Conservation (phyloP, 306 rosid species). For the Rosa lucieae region DNA sequence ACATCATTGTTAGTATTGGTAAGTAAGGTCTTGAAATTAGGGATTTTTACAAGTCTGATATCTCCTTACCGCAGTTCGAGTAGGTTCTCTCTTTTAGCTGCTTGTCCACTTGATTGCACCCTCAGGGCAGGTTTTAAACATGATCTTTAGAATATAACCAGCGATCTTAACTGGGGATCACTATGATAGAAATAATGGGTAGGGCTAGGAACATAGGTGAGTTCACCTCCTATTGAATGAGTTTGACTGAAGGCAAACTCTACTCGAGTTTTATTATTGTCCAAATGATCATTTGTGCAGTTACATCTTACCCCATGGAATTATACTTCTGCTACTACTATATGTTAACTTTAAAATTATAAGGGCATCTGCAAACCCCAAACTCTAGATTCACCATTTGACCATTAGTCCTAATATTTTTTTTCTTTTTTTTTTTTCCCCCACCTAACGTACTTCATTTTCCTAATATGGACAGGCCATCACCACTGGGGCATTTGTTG, state of each 20-base stretch:
- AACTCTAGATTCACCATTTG: background rate
- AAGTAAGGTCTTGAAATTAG: background rate
- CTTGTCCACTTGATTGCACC: background rate
- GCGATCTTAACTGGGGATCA: background rate
- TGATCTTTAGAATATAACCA: background rate
- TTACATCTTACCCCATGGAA: background rate
- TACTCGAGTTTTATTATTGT: background rate
- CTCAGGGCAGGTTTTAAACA: background rate
- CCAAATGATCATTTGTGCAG: background rate
- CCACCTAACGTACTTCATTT: slow-evolving; percentile 6
- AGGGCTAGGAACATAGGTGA: background rate
- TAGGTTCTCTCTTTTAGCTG: background rate
- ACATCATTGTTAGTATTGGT: background rate
- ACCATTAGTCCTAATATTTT: background rate
- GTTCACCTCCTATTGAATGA: background rate
- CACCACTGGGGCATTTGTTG: slow-evolving; percentile 44
- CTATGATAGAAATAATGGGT: background rate
- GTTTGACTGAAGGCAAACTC: background rate
- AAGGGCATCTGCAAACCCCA: background rate
- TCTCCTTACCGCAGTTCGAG: background rate
- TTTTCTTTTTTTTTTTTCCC: background rate
- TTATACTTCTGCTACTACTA: background rate
- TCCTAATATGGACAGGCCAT: slow-evolving; percentile 45
- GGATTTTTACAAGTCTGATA: background rate
- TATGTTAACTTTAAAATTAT: background rate